Evolutionary conservation across 768 basidiomycete species (phyloP), one percentile per base, ranked within the genome.

Genomic region (Lactarius psammicola): DNA sequence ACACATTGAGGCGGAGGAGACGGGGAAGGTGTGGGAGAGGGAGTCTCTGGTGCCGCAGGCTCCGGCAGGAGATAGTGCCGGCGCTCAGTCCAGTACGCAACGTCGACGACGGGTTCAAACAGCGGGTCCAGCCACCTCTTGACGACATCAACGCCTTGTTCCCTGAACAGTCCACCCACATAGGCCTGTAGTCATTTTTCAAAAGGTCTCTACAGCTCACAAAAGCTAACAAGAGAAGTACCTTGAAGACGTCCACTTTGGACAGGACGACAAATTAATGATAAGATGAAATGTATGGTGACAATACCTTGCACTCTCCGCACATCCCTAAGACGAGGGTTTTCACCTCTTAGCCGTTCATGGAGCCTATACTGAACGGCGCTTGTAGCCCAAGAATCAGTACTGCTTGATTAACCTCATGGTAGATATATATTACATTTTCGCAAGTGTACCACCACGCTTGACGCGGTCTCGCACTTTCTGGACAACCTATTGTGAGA

Each of bases 211-310:
- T n/a, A 8, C 15, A 20, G 26, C 33, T n/a, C 49, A 51, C 26
- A 15, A 26, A 26, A 11, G 11, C 11, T n/a, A 28, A 17, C 46
- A 34, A 59, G 18, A 18, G 11, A 3, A 18, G 33, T 59, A 67
- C 66, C 62, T 67, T 67, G 33, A 67, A 67, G 33, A 63, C 42
- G 46, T 36, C 40, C 61, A 55, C 66, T 67, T 51, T 17, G 7
- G 17, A 17, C 26, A 15, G 38, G 36, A 34, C 1, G 18, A 57
- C 11, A 15, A 6, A 26, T 36, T 20, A 55, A 1, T 6, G 31
- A 17, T 6, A 18, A 15, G 20, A 55, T 0, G 20, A 40, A 46
- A 7, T 51, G 49, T 2, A 13, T 18, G 20, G 8, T 28, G 28
- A 28, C 31, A 3, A 40, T 54, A 67, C 66, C 57, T 59, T 59